phyloP scores from a whole-genome alignment of 2,329 filamentous ascomycete species.

The Aspergillus sclerotialis region DNA sequence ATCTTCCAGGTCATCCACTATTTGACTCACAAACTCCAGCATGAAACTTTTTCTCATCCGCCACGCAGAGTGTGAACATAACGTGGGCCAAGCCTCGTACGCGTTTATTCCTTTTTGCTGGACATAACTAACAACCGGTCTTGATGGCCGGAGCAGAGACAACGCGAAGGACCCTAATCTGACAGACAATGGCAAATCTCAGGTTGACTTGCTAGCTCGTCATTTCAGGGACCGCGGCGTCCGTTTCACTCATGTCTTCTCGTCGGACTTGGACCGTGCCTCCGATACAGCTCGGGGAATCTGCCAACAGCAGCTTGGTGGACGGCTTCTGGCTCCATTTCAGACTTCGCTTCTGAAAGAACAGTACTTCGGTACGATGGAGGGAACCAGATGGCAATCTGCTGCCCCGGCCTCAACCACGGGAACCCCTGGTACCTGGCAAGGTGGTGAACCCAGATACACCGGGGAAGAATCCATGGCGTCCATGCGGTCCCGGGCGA shows the following conservation, averaged over 20 bases:
- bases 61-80: slow-evolving; percentile 86
- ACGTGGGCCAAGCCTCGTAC: slow-evolving; percentile 54
- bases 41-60: slow-evolving; percentile 70
- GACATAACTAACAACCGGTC: slow-evolving; percentile 1
- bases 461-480: slow-evolving; percentile 60
- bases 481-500: slow-evolving; percentile 58
- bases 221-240: slow-evolving; percentile 61
- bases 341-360: slow-evolving; percentile 24
- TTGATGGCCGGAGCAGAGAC: slow-evolving; percentile 48
- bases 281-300: slow-evolving; percentile 37
- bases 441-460: slow-evolving; percentile 32
- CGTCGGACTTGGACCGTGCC: slow-evolving; percentile 71
- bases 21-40: slow-evolving; percentile 1
- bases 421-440: slow-evolving; percentile 17
- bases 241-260: slow-evolving; percentile 62
- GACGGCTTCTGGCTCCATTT: slow-evolving; percentile 3
- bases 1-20: not conserved
- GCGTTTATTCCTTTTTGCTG: slow-evolving; percentile 1
- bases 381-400: slow-evolving; percentile 23
- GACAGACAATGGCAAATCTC: slow-evolving; percentile 72
- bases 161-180: slow-evolving; percentile 71
- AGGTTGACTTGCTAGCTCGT: slow-evolving; percentile 63
- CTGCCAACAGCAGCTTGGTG: slow-evolving; percentile 8
- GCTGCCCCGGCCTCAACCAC: slow-evolving; percentile 9
- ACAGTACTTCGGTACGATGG: slow-evolving; percentile 33